A percentile compares a stretch with the other conserved stretches of the same genome.
Evolutionary conservation across 2,329 filamentous ascomycete genomes (phyloP).

Genomic region (Fusarium concolor): DNA sequence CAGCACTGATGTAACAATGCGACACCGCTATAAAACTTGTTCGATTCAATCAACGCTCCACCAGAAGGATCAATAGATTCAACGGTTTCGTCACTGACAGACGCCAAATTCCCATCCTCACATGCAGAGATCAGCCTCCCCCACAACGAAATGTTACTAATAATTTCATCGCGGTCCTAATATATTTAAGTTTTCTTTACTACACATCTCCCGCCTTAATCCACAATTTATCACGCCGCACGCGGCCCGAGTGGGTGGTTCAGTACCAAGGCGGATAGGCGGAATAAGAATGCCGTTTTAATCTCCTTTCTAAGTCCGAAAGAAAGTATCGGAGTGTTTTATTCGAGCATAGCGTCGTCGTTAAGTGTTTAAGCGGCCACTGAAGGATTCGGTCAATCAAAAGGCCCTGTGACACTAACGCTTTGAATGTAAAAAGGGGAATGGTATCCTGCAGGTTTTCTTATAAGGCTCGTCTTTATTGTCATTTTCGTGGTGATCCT

Average conservation of each 20-base stretch:
- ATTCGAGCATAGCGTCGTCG: conserved; percentile 22
- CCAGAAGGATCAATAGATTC: conserved; percentile 13
- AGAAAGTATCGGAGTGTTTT: conserved; percentile 12
- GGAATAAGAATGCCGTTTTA: conserved; percentile 12
- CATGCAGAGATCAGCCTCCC: not conserved
- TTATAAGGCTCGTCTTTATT: not conserved
- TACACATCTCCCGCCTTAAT: not conserved
- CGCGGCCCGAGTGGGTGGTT: conserved; percentile 1
- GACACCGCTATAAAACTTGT: conserved; percentile 14
- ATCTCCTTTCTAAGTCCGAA: conserved; percentile 25
- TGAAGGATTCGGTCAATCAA: conserved; percentile 30
- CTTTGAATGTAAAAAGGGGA: conserved; percentile 16
- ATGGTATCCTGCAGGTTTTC: not conserved
- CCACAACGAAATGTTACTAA: not conserved
- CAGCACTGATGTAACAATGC: conserved; percentile 1
- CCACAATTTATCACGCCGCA: conserved; percentile 14
- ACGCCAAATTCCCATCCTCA: conserved; percentile 1
- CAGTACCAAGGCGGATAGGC: conserved; percentile 14
- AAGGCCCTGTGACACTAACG: not conserved
- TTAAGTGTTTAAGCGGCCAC: conserved; percentile 9
- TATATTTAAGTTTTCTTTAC: not conserved
- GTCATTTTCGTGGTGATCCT: conserved; percentile 2
- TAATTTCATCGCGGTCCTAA: not conserved
- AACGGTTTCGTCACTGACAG: conserved; percentile 2
- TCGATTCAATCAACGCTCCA: conserved; percentile 6